A percentile compares a stretch with the other conserved stretches of the same genome.
Evolutionary conservation across 148 eudicot genomes (phyloP).

Genomic region (Selenicereus undatus): DNA sequence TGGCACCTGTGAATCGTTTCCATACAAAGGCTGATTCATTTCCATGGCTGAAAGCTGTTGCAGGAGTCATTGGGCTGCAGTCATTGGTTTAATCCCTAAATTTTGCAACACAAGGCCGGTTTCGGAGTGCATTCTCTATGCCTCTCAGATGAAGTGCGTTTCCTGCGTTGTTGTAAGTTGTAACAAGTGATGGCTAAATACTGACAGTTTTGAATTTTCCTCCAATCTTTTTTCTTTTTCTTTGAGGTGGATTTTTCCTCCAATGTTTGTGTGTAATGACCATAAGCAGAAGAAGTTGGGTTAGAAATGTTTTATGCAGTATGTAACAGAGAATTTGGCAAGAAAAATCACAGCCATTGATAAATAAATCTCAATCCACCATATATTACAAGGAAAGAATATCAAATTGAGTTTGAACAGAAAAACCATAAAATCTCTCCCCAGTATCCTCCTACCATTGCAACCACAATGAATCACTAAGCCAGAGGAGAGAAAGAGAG

Average conservation of each 20-base stretch:
- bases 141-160: too few species aligned
- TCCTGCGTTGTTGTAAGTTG: too few species aligned
- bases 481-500: background rate
- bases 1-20: background rate
- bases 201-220: too few species aligned
- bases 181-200: too few species aligned
- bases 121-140: background rate
- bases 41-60: too few species aligned
- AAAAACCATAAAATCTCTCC: background rate
- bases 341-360: background rate
- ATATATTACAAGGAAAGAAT: constrained; percentile 8
- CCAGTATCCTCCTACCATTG: background rate
- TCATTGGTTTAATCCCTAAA: constrained; percentile 38
- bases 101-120: background rate
- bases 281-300: too few species aligned
- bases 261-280: too few species aligned
- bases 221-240: too few species aligned
- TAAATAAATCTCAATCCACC: background rate
- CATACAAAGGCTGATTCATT: constrained; percentile 10
- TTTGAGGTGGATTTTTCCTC: too few species aligned
- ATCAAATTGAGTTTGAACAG: background rate
- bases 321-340: too few species aligned
- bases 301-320: too few species aligned
- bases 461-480: too few species aligned
- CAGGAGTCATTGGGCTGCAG: constrained; percentile 77